phyloP scores from a whole-genome alignment of 139 green algal genomes.

The Tetradesmus obliquus region DNA sequence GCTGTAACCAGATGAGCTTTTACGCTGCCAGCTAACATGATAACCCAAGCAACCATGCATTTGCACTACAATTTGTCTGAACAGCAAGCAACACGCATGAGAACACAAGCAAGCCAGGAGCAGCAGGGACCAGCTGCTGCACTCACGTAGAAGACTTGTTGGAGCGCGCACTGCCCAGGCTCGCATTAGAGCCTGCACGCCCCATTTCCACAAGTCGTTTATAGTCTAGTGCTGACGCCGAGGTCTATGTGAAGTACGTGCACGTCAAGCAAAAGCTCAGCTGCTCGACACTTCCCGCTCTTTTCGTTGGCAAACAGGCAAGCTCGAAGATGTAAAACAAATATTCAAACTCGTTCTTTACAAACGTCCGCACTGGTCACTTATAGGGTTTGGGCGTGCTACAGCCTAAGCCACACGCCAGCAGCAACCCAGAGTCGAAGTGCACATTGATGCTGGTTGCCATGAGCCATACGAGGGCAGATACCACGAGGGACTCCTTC shows the following conservation, averaged over 20 bases:
- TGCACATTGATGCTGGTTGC: too few species aligned
- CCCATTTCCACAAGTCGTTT: neutral
- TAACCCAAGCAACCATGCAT: too few species aligned
- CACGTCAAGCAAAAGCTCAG: neutral
- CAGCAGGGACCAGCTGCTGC: neutral
- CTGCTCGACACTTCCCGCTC: neutral
- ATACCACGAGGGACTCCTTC: too few species aligned
- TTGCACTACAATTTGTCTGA: too few species aligned
- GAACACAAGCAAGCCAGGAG: neutral
- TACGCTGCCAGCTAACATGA: too few species aligned
- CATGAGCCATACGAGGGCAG: too few species aligned
- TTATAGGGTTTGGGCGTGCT: neutral
- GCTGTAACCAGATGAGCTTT: neutral
- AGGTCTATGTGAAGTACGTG: too few species aligned
- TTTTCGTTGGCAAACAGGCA: neutral
- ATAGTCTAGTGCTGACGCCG: too few species aligned
- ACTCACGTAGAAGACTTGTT: conserved; percentile 27
- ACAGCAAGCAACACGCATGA: too few species aligned
- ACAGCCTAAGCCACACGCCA: neutral
- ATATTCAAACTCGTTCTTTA: neutral
- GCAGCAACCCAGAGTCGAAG: neutral
- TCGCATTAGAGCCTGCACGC: conserved; percentile 27
- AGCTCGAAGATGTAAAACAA: neutral
- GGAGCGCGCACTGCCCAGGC: conserved; percentile 16
- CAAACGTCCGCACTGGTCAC: neutral